These are phyloP conservation scores for Magnusiomyces clavatus DNA, from an alignment of 1,139 yeast species.

Conservation along the genomic window DNA sequence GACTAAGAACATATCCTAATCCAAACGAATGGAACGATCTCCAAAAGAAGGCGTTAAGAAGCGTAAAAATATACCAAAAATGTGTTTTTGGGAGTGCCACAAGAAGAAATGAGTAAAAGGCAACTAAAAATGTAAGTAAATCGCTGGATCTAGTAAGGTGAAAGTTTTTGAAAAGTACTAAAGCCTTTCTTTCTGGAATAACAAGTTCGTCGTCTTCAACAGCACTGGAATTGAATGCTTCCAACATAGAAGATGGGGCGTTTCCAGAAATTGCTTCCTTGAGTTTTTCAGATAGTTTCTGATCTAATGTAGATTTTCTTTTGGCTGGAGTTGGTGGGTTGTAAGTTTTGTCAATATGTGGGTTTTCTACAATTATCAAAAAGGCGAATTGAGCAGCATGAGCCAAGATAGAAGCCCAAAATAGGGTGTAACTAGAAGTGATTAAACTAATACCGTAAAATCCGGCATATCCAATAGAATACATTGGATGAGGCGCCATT, in stretches of 20 bases:
- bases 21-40: conserved; percentile 48
- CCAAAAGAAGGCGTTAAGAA: conserved; percentile 42
- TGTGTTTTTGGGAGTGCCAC: conserved; percentile 33
- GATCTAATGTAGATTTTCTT: conserved; percentile 13
- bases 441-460: conserved; percentile 80
- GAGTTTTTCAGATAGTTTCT: conserved; percentile 8
- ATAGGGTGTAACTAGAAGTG: conserved; percentile 66
- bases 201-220: conserved; percentile 17
- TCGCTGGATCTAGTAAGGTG: conserved; percentile 61
- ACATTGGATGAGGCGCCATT: conserved; percentile 92
- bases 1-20: conserved; percentile 46
- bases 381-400: conserved; percentile 76
- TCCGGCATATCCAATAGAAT: conserved; percentile 83
- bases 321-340: conserved; percentile 30
- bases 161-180: conserved; percentile 56
- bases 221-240: conserved; percentile 3
- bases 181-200: conserved; percentile 35
- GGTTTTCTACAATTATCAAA: conserved; percentile 71
- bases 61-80: conserved; percentile 33
- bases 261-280: conserved; percentile 5
- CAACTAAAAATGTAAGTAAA: conserved; percentile 45
- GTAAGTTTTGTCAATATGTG: conserved; percentile 81
- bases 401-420: conserved; percentile 65
- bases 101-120: conserved; percentile 42
- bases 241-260: neutral